Evolutionary conservation across 1,139 yeast genomes (phyloP), one percentile per base, ranked within the genome.

Genomic region (Hansenula lynferdii): DNA sequence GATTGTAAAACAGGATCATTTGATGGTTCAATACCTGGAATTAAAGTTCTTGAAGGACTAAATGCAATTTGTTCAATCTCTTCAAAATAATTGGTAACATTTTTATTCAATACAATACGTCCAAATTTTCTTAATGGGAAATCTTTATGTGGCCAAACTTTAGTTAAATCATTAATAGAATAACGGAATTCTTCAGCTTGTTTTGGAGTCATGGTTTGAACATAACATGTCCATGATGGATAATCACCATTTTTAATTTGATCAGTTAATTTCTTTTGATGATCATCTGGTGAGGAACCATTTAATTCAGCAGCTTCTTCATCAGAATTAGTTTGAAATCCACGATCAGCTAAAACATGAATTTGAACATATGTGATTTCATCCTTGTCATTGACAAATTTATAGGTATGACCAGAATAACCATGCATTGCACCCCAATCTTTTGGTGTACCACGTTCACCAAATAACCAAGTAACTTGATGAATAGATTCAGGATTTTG

Each of bases 1-100:
- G 89, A 77, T 67, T 85, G 95, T 61, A 85, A 70, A 36, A 85
- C 95, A 36, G 95, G 94, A 60, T 85, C 95, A 51, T 89, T 89
- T 35, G 89, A 79, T 37, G 95, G 76, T 63, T 83, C 87, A 73
- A 82, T 78, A 53, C 83, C 85, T 41, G 95, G 95, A 42, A 85
- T 86, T 26, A 52, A 48, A 28, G 89, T 77, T 64, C 85, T 87
- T 30, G 89, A 75, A 44, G 95, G 95, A 35, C 89, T 72, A 65
- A 85, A 83, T 12, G 90, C 90, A 48, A 83, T 82, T 64, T 82
- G 90, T 65, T 83, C 92, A 54, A 81, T 80, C 60, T 83, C 90
- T 51, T 87, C 87, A 65, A 81, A 82, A 67, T 81, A 83, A 65
- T 83, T 83, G 61, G 76, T 67, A 48, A 89, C 85, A 67, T 83